Evolutionary conservation across 495 filamentous ascomycete genomes (phyloP), one percentile per base, ranked within the genome.

Genomic region (Aeminium ludgeri): DNA sequence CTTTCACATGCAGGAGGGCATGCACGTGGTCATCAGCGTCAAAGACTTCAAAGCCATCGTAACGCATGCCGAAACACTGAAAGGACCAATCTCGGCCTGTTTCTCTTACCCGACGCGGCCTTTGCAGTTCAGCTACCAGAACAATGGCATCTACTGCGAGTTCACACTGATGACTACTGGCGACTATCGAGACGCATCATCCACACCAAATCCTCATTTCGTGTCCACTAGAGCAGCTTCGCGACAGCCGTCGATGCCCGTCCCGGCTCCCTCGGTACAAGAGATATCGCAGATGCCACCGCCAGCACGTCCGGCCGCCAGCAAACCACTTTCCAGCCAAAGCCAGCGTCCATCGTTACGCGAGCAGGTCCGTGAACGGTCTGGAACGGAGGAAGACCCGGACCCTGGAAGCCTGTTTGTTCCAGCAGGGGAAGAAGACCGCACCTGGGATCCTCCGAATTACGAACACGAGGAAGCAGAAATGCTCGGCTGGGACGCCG

Each of bases 31-130:
- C 40, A 86, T 96, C 51, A 82, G 73, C 54, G 73, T 95, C 43
- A 95, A 93, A 60, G 89, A 97, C 58, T 93, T 96, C 63, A 82
- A 85, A 57, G 78, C 89, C 16, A 82, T 89, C 29, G 74, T 92
- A 25, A 65, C 70, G 10, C 87, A 96, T 60, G 91, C 89, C 10
- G 80, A 82, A 34, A 74, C 78, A 10, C 67, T 79, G 17, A 76
- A 76, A 44, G 72, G 73, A 1, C 69, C 69, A 20, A 64, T 96
- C 8, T 72, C 72, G 20, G 80, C 84, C n/a, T 64, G 62, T 34
- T 96, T 89, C 52, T 91, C 83, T 6, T 66, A 70, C 16, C 83
- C 91, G 1, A 76, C 74, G 29, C 74, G 74, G 20, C 89, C 89
- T 2, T 69, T 97, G 56, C 86, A 92, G 55, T 61, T 95, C 8